A percentile compares a stretch with the other conserved stretches of the same genome.
These are phyloP conservation scores for Diaporthe sp. DNA, from an alignment of 2,329 filamentous ascomycete species.

Conservation along the genomic window DNA sequence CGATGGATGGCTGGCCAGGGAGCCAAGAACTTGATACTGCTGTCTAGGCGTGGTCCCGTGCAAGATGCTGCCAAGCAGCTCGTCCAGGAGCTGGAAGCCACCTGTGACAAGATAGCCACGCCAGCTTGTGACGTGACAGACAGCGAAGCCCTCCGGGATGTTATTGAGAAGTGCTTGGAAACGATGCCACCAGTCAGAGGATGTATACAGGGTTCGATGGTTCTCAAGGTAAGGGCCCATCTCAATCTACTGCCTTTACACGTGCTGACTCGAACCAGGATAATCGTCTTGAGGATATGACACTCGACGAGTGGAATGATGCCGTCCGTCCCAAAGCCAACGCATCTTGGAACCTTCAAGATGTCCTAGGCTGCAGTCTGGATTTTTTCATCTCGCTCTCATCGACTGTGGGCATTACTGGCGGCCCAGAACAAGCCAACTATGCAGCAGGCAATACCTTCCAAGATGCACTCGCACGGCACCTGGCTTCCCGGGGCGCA, in stretches of 20 bases:
- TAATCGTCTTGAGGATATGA: conserved; percentile 34
- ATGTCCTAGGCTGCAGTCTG: neutral
- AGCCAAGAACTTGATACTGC: conserved; percentile 36
- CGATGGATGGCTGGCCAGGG: conserved; percentile 36
- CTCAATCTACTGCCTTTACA: neutral
- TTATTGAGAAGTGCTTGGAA: conserved; percentile 16
- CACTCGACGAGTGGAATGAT: conserved; percentile 34
- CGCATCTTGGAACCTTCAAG: conserved; percentile 24
- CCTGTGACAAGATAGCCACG: conserved; percentile 29
- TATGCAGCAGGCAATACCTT: conserved; percentile 40
- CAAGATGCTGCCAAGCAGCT: conserved; percentile 21
- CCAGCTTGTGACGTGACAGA: conserved; percentile 38
- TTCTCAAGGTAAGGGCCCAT: conserved; percentile 35
- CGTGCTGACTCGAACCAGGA: conserved; percentile 30
- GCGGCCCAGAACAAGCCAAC: conserved; percentile 39
- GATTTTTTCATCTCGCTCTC: conserved; percentile 40
- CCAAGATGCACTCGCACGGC: conserved; percentile 39
- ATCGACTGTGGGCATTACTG: conserved; percentile 39
- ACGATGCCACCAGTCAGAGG: conserved; percentile 35
- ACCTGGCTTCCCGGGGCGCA: conserved; percentile 39
- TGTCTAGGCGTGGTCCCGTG: conserved; percentile 34
- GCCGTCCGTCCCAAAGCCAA: conserved; percentile 29
- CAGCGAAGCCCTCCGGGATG: conserved; percentile 7
- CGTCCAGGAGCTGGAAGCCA: conserved; percentile 23
- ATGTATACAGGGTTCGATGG: conserved; percentile 38